Evolutionary conservation across 352 stramenopile genomes (phyloP).

Genomic region (Globisporangium cylindrosporum): DNA sequence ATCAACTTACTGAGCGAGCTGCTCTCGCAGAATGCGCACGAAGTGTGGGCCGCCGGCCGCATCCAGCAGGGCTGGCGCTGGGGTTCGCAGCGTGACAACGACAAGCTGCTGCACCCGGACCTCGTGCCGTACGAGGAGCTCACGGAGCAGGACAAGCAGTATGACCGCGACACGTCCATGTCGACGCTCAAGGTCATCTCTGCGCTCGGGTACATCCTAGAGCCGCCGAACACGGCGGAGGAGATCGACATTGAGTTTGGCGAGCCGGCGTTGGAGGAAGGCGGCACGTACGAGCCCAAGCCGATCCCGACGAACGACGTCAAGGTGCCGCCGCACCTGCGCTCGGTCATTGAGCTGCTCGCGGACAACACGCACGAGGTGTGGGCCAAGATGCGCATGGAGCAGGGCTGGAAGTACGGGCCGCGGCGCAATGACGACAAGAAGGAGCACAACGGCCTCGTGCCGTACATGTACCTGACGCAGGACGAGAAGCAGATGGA

Average conservation of each 20-base stretch:
- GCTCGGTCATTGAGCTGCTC: conserved; percentile 69
- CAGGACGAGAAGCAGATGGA: conserved; percentile 74
- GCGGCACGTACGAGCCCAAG: conserved; percentile 44
- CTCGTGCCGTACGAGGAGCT: conserved; percentile 71
- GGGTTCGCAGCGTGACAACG: too few species aligned
- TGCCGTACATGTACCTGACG: too few species aligned
- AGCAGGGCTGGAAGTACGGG: conserved; percentile 75
- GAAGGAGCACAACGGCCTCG: conserved; percentile 54
- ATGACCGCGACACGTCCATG: conserved; percentile 79
- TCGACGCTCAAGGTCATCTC: conserved; percentile 77
- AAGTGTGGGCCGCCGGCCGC: too few species aligned
- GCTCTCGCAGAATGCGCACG: too few species aligned
- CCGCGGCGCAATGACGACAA: conserved; percentile 61
- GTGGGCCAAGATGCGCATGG: conserved; percentile 81
- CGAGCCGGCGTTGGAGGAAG: conserved; percentile 34
- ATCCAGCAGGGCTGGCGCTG: too few species aligned
- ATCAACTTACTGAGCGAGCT: too few species aligned
- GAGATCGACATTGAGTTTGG: conserved; percentile 63
- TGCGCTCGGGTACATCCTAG: conserved; percentile 65
- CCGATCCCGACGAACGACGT: conserved; percentile 38
- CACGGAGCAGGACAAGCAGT: conserved; percentile 76
- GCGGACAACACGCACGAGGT: conserved; percentile 83
- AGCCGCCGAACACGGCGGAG: conserved; percentile 46
- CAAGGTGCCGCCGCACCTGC: conserved; percentile 54
- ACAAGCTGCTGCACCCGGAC: conserved; percentile 13